Conservation (phyloP, 2,329 filamentous ascomycete species). For the Simplicillium aogashimaense region DNA sequence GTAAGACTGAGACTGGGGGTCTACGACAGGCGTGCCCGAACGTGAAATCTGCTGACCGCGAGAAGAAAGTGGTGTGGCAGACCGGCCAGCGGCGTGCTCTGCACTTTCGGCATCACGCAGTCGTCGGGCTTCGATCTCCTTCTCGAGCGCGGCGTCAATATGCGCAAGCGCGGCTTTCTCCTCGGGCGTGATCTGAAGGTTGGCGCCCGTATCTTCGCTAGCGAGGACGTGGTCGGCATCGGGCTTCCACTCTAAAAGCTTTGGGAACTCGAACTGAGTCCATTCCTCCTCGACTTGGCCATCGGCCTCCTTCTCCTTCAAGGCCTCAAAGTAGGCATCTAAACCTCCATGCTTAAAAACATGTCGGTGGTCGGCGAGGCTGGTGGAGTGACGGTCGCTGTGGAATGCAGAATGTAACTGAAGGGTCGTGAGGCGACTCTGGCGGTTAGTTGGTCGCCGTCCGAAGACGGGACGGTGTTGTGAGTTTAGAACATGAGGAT, state of each 20-base stretch:
- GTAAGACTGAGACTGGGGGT: constrained; percentile 59
- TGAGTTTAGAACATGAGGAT: constrained; percentile 65
- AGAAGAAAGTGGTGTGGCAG: constrained; percentile 24
- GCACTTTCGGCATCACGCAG: constrained; percentile 33
- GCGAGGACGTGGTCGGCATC: constrained; percentile 44
- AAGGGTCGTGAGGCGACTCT: constrained; percentile 42
- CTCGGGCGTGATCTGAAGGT: constrained; percentile 29
- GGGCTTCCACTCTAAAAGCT: constrained; percentile 82
- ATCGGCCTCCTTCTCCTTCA: constrained; percentile 65
- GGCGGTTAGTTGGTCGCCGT: constrained; percentile 44
- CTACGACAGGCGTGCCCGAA: constrained; percentile 49
- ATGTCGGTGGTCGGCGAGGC: constrained; percentile 45
- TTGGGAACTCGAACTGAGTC: constrained; percentile 83
- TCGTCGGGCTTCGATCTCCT: constrained; percentile 56
- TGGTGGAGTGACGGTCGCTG: constrained; percentile 38
- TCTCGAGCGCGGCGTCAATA: constrained; percentile 75
- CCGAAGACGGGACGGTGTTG: constrained; percentile 57
- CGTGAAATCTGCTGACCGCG: constrained; percentile 36
- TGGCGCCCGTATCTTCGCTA: constrained; percentile 41
- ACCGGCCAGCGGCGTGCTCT: constrained; percentile 24
- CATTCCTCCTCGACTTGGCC: constrained; percentile 67
- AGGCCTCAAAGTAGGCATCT: constrained; percentile 86
- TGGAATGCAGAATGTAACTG: constrained; percentile 74
- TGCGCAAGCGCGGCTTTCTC: constrained; percentile 59
- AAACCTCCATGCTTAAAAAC: constrained; percentile 53